Base-by-base conservation (phyloP, 2,329 filamentous ascomycete genomes). In the Lachnellula hyalina region DNA sequence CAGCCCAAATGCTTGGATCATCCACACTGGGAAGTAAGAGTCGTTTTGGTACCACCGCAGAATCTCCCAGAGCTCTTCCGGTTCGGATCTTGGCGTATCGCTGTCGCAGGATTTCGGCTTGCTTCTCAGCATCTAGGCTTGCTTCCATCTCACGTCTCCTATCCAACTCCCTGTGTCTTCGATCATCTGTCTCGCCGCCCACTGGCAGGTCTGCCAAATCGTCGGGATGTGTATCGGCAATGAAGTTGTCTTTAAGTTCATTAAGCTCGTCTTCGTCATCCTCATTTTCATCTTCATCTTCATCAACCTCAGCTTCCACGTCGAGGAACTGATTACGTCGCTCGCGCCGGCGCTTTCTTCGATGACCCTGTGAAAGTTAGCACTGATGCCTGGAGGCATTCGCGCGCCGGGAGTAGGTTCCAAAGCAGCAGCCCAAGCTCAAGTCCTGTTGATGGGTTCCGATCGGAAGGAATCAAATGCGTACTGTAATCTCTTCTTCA, bases 291-390 rank as follows among this genome's bases (percentile, higher is more conserved):
- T 96, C 91, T 65, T 96, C 91, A 61, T 96, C 85, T 56, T 89
- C 94, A 68, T 97, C 94, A 64, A 99, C 94, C 74, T 96, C 94
- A 71, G 94, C 94, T 78, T 99, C 94, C 67, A 93, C 90, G 84
- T 99, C 94, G 74, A 99, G 85, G 83, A 96, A 96, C 67, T 87
- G 86, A 65, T 90, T 89, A 60, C 90, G 84, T 61, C 82, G 81
- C 61, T 88, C 84, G 71, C 85, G 86, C 68, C 79, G 74, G 55
- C 92, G 88, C 73, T 97, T 97, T 65, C 87, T 83, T 54, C 89
- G 89, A 67, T 90, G 83, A 55, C 79, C 80, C 80, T 85, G 64
- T 32, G 44, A 9, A 25, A 25, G 28, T 72, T 67, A 55, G 73
- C 65, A 12, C 64, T 63, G 23, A 11, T 17, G 28, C 34, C 11